Percentiles rank a stretch among this genome's conserved stretches.
Evolutionary conservation across 202 grass and related monocot species (phyloP).

Genomic region (Carex sylvatica): DNA sequence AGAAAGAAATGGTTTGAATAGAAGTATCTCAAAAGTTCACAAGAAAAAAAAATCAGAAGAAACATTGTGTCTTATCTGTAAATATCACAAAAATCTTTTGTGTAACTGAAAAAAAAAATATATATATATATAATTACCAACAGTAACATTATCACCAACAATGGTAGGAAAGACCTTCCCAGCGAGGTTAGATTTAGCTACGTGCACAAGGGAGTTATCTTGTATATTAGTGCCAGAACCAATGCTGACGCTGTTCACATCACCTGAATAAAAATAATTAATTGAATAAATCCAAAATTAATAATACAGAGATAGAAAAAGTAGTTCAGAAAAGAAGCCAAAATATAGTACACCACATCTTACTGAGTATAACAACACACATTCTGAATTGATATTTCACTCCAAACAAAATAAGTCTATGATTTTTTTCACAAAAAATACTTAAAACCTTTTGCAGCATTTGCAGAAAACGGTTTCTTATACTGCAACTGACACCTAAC

Average conservation of each 20-base stretch:
- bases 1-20: not conserved
- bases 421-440: not conserved
- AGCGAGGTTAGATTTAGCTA: constrained; percentile 95
- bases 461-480: not conserved
- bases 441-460: not conserved
- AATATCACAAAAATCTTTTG: constrained; percentile 8
- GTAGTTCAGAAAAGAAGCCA: not conserved
- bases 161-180: constrained; percentile 90
- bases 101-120: not conserved
- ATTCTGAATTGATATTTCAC: not conserved
- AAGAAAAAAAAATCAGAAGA: not conserved
- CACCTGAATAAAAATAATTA: constrained; percentile 50
- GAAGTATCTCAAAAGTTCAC: not conserved
- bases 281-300: not conserved
- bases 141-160: constrained; percentile 82
- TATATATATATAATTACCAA: constrained; percentile 58
- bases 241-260: constrained; percentile 68
- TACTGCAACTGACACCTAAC: not conserved
- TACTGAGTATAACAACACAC: not conserved
- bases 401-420: not conserved
- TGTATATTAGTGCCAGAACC: constrained; percentile 96
- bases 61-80: not conserved
- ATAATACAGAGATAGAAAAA: not conserved
- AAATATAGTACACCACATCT: not conserved
- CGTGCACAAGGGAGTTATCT: constrained; percentile 92